These are phyloP conservation scores for Cryptosporidium viatorum DNA, from an alignment of 169 alveolate genomes.

Conservation along the genomic window DNA sequence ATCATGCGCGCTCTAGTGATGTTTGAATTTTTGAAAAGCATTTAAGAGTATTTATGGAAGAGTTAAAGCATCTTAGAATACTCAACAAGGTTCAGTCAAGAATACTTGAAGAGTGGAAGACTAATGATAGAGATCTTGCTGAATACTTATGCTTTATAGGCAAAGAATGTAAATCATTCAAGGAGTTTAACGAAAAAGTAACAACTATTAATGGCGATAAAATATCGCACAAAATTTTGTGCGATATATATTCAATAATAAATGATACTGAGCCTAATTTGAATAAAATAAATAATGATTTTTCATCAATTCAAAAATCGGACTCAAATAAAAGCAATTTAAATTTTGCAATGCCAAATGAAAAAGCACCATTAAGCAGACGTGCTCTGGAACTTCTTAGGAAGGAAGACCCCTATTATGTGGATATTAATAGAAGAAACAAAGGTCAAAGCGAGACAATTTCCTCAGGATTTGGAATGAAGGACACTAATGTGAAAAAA, in stretches of 20 bases:
- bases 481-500: background rate
- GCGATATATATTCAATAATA: slow-evolving; percentile 11
- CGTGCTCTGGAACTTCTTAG: slow-evolving; percentile 48
- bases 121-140: slow-evolving; percentile 45
- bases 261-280: background rate
- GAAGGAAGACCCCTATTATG: slow-evolving; percentile 33
- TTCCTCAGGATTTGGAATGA: slow-evolving; percentile 56
- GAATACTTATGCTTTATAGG: slow-evolving; percentile 24
- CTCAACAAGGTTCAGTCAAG: slow-evolving; percentile 13
- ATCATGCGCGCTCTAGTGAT: background rate
- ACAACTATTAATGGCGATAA: background rate
- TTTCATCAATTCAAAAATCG: background rate
- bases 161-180: slow-evolving; percentile 6
- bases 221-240: background rate
- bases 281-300: background rate
- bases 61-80: slow-evolving; percentile 15
- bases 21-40: background rate
- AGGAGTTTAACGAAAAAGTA: slow-evolving; percentile 14
- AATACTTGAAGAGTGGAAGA: slow-evolving; percentile 58
- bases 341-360: slow-evolving; percentile 60
- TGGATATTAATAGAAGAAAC: slow-evolving; percentile 13
- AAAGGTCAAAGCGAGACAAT: slow-evolving; percentile 12
- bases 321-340: background rate
- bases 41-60: slow-evolving; percentile 37
- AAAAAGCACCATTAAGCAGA: slow-evolving; percentile 40